Evolutionary conservation across 306 rosid genomes (phyloP).

Genomic region (Heteromeles arbutifolia): DNA sequence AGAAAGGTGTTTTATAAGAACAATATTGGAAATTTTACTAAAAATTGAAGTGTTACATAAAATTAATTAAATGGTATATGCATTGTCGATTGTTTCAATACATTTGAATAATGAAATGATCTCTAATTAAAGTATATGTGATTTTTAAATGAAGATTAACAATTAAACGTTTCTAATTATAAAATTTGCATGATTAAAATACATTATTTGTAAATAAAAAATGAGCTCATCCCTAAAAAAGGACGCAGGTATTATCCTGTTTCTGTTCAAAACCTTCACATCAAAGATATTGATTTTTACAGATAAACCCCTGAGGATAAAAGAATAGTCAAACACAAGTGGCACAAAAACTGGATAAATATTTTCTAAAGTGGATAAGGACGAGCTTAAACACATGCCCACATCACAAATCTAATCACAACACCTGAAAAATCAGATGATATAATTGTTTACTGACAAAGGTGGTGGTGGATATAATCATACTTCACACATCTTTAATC

Average conservation of each 20-base stretch:
- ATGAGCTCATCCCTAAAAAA: no score
- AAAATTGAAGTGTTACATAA: no score
- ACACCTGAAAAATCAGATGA: constrained; percentile 18
- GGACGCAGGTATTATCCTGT: no score
- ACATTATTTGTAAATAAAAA: no score
- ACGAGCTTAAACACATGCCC: constrained; percentile 35
- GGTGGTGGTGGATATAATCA: background rate
- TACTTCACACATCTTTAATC: background rate
- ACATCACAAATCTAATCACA: constrained; percentile 36
- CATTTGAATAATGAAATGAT: no score
- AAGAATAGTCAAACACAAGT: constrained; percentile 29
- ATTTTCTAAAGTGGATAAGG: constrained; percentile 45
- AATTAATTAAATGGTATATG: no score
- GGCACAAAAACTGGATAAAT: constrained; percentile 30
- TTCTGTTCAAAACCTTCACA: background rate
- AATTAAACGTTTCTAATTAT: no score
- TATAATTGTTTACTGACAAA: constrained; percentile 18
- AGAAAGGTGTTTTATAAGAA: no score
- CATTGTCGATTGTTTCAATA: no score
- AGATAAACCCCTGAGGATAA: background rate
- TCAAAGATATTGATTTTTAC: constrained; percentile 4
- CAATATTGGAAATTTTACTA: no score
- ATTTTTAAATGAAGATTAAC: no score
- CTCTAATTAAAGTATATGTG: accelerated
- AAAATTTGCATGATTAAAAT: no score